Evolutionary conservation across 176 grass and related monocot species (phyloP).

Genomic region (Bolboschoenus planiculmis): DNA sequence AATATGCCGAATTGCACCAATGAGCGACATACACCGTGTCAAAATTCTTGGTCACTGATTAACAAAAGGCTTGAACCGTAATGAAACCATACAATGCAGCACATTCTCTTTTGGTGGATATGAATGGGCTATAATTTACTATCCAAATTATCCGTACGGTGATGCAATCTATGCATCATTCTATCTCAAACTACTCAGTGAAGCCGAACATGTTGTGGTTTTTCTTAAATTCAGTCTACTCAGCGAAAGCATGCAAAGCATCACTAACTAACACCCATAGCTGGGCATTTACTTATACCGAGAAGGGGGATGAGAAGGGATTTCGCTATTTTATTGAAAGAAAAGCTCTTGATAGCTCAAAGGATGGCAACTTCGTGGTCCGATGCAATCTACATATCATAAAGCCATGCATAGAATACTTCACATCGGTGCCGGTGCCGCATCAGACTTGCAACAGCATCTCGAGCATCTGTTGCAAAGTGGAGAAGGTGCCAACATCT

Average conservation of each 20-base stretch:
- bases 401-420: background rate
- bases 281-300: background rate
- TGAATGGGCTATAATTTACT: background rate
- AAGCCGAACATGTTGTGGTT: background rate
- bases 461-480: background rate
- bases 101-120: background rate
- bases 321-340: background rate
- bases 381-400: background rate
- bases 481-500: background rate
- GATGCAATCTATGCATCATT: background rate
- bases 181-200: background rate
- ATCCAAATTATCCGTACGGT: background rate
- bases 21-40: too few relatives aligned
- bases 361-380: background rate
- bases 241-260: background rate
- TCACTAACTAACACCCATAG: background rate
- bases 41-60: background rate
- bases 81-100: background rate
- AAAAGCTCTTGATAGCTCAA: background rate
- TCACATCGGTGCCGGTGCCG: background rate
- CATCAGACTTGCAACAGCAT: background rate
- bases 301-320: background rate
- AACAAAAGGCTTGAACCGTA: background rate
- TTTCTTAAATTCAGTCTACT: background rate
- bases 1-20: too few relatives aligned